Evolutionary conservation across 1,284 basidiomycete species (phyloP).

Genomic region (Pseudomicrostroma phylloplanum): DNA sequence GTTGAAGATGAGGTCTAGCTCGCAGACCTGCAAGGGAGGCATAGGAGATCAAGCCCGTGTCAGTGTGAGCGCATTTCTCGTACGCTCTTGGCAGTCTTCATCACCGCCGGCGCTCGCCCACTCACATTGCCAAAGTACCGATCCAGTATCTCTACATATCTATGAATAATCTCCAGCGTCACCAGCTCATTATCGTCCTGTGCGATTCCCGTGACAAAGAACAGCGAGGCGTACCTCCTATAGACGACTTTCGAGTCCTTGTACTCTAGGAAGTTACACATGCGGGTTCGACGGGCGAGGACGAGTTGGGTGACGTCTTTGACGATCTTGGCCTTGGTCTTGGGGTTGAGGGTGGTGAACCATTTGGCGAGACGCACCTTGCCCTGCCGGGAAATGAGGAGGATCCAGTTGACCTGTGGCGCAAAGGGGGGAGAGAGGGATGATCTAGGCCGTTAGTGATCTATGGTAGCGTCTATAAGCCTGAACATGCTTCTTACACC

Average conservation of each 20-base stretch:
- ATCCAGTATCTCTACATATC: conserved; percentile 98
- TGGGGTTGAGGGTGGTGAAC: conserved; percentile 92
- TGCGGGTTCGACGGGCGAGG: conserved; percentile 84
- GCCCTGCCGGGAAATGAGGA: conserved; percentile 91
- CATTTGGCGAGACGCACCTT: conserved; percentile 98
- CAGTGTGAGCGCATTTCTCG: too few species aligned
- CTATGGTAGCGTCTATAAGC: too few species aligned
- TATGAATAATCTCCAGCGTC: conserved; percentile 92
- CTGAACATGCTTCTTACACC: too few species aligned
- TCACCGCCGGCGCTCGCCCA: too few species aligned
- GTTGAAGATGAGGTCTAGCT: conserved; percentile 51
- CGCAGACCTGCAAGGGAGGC: conserved; percentile 30
- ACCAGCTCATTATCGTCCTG: conserved; percentile 83
- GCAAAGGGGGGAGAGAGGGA: too few species aligned
- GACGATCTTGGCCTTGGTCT: conserved; percentile 93
- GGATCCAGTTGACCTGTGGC: conserved; percentile 60
- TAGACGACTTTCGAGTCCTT: conserved; percentile 78
- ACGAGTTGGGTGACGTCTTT: conserved; percentile 99
- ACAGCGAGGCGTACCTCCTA: conserved; percentile 90
- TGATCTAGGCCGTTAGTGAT: too few species aligned
- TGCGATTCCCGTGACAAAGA: conserved; percentile 91
- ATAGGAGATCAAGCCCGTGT: neutral
- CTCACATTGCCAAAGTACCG: conserved; percentile 88
- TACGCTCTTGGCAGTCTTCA: too few species aligned
- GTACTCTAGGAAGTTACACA: conserved; percentile 99